A percentile compares a stretch with the other conserved stretches of the same genome.
phyloP scores from a whole-genome alignment of 23 red algal species.

The Chondrus crispus region DNA sequence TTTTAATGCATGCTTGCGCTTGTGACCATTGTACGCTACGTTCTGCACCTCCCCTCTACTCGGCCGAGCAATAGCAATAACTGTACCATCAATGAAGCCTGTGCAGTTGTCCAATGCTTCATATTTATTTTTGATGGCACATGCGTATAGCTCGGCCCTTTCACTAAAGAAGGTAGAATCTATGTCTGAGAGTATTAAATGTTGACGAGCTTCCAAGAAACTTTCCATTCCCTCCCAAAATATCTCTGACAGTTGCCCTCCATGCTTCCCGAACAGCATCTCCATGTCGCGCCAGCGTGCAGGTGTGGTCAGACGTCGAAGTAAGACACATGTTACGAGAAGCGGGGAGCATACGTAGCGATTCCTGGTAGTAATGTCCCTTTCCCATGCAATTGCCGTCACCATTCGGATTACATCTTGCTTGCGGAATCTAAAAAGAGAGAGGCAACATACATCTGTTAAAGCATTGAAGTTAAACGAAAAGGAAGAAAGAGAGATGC shows the following conservation, averaged over 20 bases:
- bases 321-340: not conserved
- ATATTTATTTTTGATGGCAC: not conserved
- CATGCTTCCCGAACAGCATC: not conserved
- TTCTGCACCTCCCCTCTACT: not conserved
- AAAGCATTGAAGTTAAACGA: not conserved
- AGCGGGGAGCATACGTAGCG: not conserved
- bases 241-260: not conserved
- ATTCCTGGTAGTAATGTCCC: not conserved
- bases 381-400: not conserved
- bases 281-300: slow-evolving; percentile 23
- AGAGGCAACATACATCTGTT: not conserved
- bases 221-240: not conserved
- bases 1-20: not conserved
- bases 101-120: not conserved
- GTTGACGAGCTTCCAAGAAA: not conserved
- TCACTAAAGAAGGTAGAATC: slow-evolving; percentile 3
- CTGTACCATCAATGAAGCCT: slow-evolving; percentile 28
- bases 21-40: slow-evolving; percentile 7
- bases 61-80: not conserved
- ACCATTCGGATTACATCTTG: not conserved
- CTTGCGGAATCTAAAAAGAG: not conserved
- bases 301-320: slow-evolving; percentile 9
- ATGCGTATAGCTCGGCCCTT: not conserved
- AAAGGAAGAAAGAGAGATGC: not conserved
- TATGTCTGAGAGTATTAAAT: not conserved